A percentile compares a stretch with the other conserved stretches of the same genome.
These are phyloP conservation scores for Neurospora sp. DNA, from an alignment of 495 filamentous ascomycete species.

Conservation along the genomic window DNA sequence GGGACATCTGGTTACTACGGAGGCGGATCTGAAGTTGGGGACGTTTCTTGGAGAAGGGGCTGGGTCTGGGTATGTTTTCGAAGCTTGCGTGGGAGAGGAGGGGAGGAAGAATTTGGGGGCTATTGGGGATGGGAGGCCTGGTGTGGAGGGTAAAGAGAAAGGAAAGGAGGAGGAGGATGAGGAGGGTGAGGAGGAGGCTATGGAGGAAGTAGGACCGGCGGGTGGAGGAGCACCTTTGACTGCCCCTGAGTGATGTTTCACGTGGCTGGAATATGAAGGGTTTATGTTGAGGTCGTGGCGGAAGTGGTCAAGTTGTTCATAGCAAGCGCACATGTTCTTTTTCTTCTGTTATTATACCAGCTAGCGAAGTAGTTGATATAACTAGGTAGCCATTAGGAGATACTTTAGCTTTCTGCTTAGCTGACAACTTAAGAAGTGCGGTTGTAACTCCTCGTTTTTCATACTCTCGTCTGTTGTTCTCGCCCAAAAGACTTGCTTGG, in stretches of 20 bases:
- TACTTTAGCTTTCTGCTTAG: neutral
- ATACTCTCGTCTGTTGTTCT: neutral
- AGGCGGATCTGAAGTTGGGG: neutral
- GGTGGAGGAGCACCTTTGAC: neutral
- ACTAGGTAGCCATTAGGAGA: neutral
- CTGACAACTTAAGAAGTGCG: neutral
- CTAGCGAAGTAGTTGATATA: neutral
- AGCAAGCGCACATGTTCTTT: neutral
- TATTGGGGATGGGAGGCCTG: neutral
- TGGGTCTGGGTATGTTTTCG: neutral
- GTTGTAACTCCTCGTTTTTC: neutral
- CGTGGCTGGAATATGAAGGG: neutral
- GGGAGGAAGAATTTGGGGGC: neutral
- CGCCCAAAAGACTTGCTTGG: neutral
- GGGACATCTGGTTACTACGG: neutral
- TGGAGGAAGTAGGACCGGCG: neutral
- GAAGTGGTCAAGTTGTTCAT: neutral
- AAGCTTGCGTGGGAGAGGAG: too few species aligned
- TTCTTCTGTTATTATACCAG: neutral
- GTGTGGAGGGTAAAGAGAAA: neutral
- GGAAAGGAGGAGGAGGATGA: neutral
- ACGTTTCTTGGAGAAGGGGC: conserved; percentile 1
- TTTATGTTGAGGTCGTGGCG: neutral
- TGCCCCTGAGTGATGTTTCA: neutral
- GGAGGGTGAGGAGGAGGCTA: neutral